These are phyloP conservation scores for Cryptosporidium sp. DNA, from an alignment of 169 alveolate genomes.

Conservation along the genomic window DNA sequence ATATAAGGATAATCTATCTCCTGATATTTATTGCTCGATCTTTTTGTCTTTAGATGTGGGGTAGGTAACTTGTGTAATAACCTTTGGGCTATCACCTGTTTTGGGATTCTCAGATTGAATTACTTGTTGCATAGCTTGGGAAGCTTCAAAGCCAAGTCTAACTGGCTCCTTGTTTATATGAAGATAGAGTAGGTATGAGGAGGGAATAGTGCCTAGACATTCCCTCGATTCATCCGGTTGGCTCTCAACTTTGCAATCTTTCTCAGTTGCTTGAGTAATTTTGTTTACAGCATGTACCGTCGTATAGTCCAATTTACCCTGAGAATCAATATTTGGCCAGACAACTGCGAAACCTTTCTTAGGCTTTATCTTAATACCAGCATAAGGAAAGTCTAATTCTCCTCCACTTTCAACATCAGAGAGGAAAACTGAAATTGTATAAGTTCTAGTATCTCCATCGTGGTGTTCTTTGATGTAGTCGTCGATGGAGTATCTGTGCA, in stretches of 20 bases:
- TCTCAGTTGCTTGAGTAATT: neutral
- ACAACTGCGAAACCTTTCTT: constrained; percentile 71
- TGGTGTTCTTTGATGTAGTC: constrained; percentile 70
- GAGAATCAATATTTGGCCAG: constrained; percentile 59
- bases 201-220: neutral
- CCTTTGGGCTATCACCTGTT: neutral
- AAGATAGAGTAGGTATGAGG: constrained; percentile 48
- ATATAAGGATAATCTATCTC: neutral
- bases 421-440: constrained; percentile 48
- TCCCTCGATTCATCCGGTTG: neutral
- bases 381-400: constrained; percentile 69
- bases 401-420: constrained; percentile 60
- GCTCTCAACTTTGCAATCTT: neutral
- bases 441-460: constrained; percentile 61
- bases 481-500: constrained; percentile 24
- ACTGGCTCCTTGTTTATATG: constrained; percentile 59
- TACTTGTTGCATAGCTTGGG: constrained; percentile 40
- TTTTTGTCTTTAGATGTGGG: neutral
- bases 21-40: neutral
- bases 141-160: constrained; percentile 59
- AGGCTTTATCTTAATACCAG: constrained; percentile 68
- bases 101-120: constrained; percentile 12
- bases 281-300: constrained; percentile 69
- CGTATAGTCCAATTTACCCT: constrained; percentile 54
- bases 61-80: constrained; percentile 40